These are phyloP conservation scores for Candida labiduridarum DNA, from an alignment of 1,139 yeast species.

Conservation along the genomic window DNA sequence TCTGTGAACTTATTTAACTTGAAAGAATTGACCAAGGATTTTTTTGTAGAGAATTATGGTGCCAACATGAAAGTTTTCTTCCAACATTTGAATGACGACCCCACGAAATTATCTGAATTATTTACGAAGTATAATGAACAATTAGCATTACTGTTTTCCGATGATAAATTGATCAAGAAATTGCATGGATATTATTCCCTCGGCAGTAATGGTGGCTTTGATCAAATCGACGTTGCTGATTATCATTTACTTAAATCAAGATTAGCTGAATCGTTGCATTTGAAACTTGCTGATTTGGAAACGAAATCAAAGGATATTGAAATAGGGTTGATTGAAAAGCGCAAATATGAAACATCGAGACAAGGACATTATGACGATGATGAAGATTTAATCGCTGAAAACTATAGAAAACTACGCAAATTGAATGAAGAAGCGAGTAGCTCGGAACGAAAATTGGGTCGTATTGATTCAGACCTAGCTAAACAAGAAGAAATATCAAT, in stretches of 20 bases:
- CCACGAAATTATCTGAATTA: conserved; percentile 19
- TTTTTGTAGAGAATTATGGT: conserved; percentile 34
- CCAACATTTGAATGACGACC: conserved; percentile 25
- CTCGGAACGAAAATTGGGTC: conserved; percentile 49
- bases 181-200: conserved; percentile 20
- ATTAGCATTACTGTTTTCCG: conserved; percentile 24
- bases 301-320: conserved; percentile 26
- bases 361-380: conserved; percentile 54
- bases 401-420: conserved; percentile 49
- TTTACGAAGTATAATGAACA: conserved; percentile 26
- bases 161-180: conserved; percentile 28
- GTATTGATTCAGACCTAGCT: conserved; percentile 37
- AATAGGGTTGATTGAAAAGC: conserved; percentile 29
- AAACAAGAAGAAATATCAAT: conserved; percentile 22
- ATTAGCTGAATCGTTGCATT: conserved; percentile 43
- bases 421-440: conserved; percentile 52
- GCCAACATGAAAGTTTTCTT: conserved; percentile 24
- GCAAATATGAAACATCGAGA: conserved; percentile 48
- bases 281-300: conserved; percentile 37
- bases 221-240: conserved; percentile 23
- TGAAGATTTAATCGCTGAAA: conserved; percentile 49
- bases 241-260: conserved; percentile 41
- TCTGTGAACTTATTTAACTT: conserved; percentile 32
- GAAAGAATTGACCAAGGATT: conserved; percentile 18
- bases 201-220: conserved; percentile 14